Conservation (phyloP, 495 filamentous ascomycete genomes). For the Polyplosphaeria fusca region DNA sequence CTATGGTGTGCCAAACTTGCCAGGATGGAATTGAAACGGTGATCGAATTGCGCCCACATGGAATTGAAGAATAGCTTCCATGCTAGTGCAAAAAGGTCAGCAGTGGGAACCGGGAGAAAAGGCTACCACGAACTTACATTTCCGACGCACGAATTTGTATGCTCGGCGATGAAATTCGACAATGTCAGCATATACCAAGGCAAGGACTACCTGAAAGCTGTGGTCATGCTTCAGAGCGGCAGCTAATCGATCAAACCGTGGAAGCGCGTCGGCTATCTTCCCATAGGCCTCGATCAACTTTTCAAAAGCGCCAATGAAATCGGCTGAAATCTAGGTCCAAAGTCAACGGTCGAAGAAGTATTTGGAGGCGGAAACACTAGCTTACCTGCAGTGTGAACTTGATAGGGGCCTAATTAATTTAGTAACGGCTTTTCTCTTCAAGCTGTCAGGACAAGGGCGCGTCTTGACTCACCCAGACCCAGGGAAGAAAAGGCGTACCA, state of each 20-base stretch:
- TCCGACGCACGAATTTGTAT: slow-evolving; percentile 5
- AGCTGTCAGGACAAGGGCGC: neutral
- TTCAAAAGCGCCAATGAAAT: slow-evolving; percentile 11
- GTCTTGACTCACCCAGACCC: slow-evolving; percentile 11
- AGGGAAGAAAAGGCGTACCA: slow-evolving; percentile 22
- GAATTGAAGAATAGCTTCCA: slow-evolving; percentile 20
- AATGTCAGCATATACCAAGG: slow-evolving; percentile 24
- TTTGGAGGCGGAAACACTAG: no score
- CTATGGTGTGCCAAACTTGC: slow-evolving; percentile 14
- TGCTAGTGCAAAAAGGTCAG: no score
- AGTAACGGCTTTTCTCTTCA: neutral
- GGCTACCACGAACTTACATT: no score
- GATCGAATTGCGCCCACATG: slow-evolving; percentile 7
- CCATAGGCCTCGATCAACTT: slow-evolving; percentile 3
- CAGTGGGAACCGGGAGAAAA: neutral
- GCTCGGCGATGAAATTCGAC: slow-evolving; percentile 6
- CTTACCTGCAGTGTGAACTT: slow-evolving; percentile 1
- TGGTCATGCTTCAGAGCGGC: slow-evolving; percentile 6
- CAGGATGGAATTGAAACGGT: slow-evolving; percentile 15
- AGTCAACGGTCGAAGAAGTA: no score
- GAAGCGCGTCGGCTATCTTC: slow-evolving; percentile 8
- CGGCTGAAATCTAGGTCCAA: slow-evolving; percentile 3
- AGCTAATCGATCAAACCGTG: slow-evolving; percentile 17
- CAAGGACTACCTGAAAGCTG: slow-evolving; percentile 20
- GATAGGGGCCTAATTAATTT: slow-evolving; percentile 1